Base-by-base conservation (phyloP, 2,329 filamentous ascomycete species). In the Rutstroemia sydowiana region DNA sequence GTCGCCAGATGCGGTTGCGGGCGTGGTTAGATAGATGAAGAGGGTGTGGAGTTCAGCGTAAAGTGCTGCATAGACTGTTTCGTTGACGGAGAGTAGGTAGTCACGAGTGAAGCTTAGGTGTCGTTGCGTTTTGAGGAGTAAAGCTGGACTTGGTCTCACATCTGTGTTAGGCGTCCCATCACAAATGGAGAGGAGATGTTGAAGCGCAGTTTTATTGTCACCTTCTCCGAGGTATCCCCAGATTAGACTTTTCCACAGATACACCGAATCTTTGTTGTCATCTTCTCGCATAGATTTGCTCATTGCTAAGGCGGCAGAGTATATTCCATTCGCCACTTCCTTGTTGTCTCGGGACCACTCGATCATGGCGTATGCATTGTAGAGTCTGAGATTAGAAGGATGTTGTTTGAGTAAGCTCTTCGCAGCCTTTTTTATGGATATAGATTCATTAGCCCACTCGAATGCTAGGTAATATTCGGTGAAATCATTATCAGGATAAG, bases 321-420 rank as follows among this genome's bases (percentile, higher is more conserved):
- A 78, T 0, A 93, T 82, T 47, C 79, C 81, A 20, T 74, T 70
- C 4, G 85, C 83, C 43, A 80, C 71, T 0, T 78, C 73, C 1
- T 64, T 59, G 21, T 85, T 83, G 0, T 75, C 79, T 28, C 75
- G 76, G 1, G 73, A 71, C 58, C 70, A 75, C 66, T 95, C 88
- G 3, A 89, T 79, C 13, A 88, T 69, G 0, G 85, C 88, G 63
- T 92, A 95, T 0, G 83, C 81, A 59, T 89, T 86, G 68, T 95
- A 96, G 0, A 96, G 71, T 13, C 74, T 71, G 3, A 87, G 66
- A 59, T 81, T 85, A 1, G 79, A 73, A 0, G 82, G 73, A 51
- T 80, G 78, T 44, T 75, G 75, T 63, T 87, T 92, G n/a, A 96
- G 68, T 0, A 95, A 71, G 6, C 70, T 69, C 61, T 88, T 95